Evolutionary conservation across 495 filamentous ascomycete genomes (phyloP), one percentile per base, ranked within the genome.

Genomic region (Lichina pygmaea): DNA sequence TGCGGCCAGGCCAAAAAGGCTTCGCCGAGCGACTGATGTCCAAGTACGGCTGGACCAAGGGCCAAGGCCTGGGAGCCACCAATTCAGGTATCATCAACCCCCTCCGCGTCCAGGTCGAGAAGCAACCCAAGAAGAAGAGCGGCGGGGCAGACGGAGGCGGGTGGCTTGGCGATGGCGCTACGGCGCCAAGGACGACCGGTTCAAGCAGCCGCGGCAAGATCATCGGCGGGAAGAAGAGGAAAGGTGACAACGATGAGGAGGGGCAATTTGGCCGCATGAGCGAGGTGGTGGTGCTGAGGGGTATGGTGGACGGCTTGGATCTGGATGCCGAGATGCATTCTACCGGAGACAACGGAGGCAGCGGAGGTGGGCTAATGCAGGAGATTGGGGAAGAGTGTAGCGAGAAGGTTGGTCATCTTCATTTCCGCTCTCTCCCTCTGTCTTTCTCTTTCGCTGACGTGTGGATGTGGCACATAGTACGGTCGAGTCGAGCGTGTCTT

Each of bases 311-410:
- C 47, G 80, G 77, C 4, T 75, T 93, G 66, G 67, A 78, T 50
- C 61, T 86, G 33, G 66, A 71, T 44, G 62, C 60, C 1, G 91
- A 94, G 60, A 56, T 78, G 51, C 60, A 62, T 33, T 55, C 56
- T 6, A 60, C 67, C 32, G 54, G 58, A 16, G 70, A 73, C 48
- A 77, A 77, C 32, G 56, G 55, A 10, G 10, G 10, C 3, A 3
- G 36, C 13, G 36, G 36, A 2, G 11, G 11, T 5, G 80, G 77
- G 0, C 56, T 97, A 50, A 71, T 82, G 52, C 85, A 93, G 60
- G 84, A 94, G 60, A 92, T 97, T 56, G 89, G 89, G 15, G 81
- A 92, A 48, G 82, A 89, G 58, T 94, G 86, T 58, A 71, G 72
- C 38, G 70, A 80, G 42, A 81, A 85, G 70, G 70, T 75, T 51